These are phyloP conservation scores for Crotalaria pallida DNA, from an alignment of 306 rosid genomes.

Conservation along the genomic window DNA sequence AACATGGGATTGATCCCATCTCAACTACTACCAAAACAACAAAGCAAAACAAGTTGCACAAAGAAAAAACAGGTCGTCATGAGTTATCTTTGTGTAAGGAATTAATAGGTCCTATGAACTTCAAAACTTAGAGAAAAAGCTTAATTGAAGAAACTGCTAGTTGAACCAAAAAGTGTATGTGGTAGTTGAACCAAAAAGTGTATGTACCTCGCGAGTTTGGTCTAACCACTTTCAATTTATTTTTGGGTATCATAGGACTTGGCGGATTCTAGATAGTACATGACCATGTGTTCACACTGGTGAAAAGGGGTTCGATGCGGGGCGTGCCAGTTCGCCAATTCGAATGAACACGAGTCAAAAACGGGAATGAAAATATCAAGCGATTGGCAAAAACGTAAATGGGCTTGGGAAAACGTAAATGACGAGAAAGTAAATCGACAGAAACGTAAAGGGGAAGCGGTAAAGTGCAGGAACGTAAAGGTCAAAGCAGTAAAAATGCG, in stretches of 20 bases:
- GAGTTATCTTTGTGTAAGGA: constrained; percentile 26
- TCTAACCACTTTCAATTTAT: constrained; percentile 16
- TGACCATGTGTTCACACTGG: too few relatives aligned
- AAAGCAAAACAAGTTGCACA: not conserved
- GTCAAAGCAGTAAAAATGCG: too few relatives aligned
- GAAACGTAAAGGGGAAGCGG: too few relatives aligned
- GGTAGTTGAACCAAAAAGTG: constrained; percentile 30
- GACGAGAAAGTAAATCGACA: too few relatives aligned
- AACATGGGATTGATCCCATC: constrained; percentile 36
- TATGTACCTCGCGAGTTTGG: not conserved
- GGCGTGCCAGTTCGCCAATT: too few relatives aligned
- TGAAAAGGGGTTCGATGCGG: too few relatives aligned
- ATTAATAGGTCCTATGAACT: constrained; percentile 15
- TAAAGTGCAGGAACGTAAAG: too few relatives aligned
- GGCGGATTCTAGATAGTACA: not conserved
- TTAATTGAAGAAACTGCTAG: constrained; percentile 13
- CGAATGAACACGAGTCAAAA: too few relatives aligned
- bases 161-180: constrained; percentile 32
- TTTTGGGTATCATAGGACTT: constrained; percentile 4
- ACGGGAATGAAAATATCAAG: too few relatives aligned
- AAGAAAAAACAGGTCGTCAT: not conserved
- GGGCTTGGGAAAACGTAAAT: too few relatives aligned
- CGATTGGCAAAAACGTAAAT: too few relatives aligned
- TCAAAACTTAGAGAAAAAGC: constrained; percentile 13
- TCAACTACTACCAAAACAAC: constrained; percentile 18